Percentiles rank a stretch among this genome's conserved stretches.
These are phyloP conservation scores for Phytopythium cucurbitacearum DNA, from an alignment of 352 stramenopile species.

Conservation along the genomic window DNA sequence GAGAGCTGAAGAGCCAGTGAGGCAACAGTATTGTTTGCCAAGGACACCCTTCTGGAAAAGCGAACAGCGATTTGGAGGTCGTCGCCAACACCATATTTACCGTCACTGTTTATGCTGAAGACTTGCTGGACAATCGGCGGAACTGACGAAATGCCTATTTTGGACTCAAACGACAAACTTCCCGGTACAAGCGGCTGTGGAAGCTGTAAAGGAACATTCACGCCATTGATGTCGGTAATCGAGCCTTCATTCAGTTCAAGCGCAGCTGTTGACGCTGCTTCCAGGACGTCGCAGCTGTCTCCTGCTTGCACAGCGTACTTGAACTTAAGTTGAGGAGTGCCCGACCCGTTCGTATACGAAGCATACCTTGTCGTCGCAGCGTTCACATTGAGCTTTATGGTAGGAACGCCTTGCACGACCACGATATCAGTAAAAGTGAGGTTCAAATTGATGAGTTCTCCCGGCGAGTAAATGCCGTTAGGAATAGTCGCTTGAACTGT, in stretches of 20 bases:
- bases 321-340: conserved; percentile 39
- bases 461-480: conserved; percentile 51
- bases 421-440: conserved; percentile 45
- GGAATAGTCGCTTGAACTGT: conserved; percentile 25
- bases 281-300: conserved; percentile 38
- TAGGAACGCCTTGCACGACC: conserved; percentile 46
- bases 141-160: conserved; percentile 39
- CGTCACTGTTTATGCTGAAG: conserved; percentile 21
- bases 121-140: conserved; percentile 37
- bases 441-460: conserved; percentile 44
- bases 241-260: conserved; percentile 47
- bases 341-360: conserved; percentile 45
- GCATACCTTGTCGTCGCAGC: conserved; percentile 27
- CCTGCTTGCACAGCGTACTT: conserved; percentile 46
- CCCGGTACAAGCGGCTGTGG: conserved; percentile 16
- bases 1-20: conserved; percentile 36
- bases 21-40: conserved; percentile 9
- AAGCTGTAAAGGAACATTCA: conserved; percentile 50
- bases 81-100: conserved; percentile 45
- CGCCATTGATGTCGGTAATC: conserved; percentile 37
- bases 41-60: conserved; percentile 36
- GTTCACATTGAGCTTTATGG: conserved; percentile 46
- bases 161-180: conserved; percentile 40
- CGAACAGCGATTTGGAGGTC: conserved; percentile 35
- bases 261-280: conserved; percentile 37